Base-by-base conservation (phyloP, 805 yeast genomes). In the Zygoascus biomembranicola region DNA sequence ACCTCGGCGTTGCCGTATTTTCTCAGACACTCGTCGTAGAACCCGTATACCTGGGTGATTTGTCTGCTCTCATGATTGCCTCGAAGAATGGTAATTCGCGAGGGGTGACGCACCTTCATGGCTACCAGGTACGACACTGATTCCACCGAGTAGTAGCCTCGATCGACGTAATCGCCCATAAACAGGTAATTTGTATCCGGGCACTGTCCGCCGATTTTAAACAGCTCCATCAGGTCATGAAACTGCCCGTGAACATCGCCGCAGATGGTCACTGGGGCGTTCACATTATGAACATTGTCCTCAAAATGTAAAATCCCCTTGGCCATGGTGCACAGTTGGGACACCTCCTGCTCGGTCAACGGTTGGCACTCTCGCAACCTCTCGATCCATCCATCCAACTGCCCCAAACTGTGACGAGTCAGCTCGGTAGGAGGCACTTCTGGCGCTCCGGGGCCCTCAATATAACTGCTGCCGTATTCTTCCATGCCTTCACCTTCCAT, bases 171-270 rank as follows among this genome's bases (percentile, higher is more conserved):
- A 72, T 90, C 97, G 61, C 73, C 73, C 90, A 90, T 83, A 64
- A 90, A 90, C 57, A 90, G 71, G 69, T 90, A 90, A 71, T 87
- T 89, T 13, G 96, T 90, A 63, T 82, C 90, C 1, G 97, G 97
- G 63, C 95, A 87, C 54, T 94, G 95, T 16, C 97, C 97, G 45
- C 97, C 97, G 62, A 90, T 90, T 67, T 89, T 87, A 73, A 90
- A 90, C 59, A 90, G 75, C 71, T 90, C 97, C 87, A 90, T 88
- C 67, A 90, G 77, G 73, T 90, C 97, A 71, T 90, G 97, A 69
- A 90, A 90, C 73, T 90, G 97, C 44, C 97, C 97, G 67, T 90
- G 97, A 49, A 90, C 95, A 71, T 90, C 97, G 62, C 97, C 97
- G 75, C 97, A 90, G 59, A 90, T 90, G 31, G 97, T 90, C 48